Base-by-base conservation (phyloP, 179 eudicot genomes). In the Beta corolliflora region DNA sequence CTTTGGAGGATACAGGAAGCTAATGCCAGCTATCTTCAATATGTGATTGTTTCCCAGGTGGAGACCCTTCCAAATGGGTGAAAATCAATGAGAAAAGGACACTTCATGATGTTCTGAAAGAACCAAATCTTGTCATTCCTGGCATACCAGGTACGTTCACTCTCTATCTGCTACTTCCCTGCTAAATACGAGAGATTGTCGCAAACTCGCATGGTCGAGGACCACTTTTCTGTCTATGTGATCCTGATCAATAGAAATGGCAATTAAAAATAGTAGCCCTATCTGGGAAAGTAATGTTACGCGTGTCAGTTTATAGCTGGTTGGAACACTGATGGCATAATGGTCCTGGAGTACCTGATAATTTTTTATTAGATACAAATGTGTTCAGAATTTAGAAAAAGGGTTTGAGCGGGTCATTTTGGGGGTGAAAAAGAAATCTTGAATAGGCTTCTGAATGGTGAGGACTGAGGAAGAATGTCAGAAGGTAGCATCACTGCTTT, bases 71-170 rank as follows among this genome's bases (percentile, higher is more conserved):
- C 75, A 89, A 87, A 78, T 95, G 97, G 95, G 86, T 91, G 41
- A 85, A 86, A 88, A 92, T 95, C 67, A 84, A 91, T 54, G 94
- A 92, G 81, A 92, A 81, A 86, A 89, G 90, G 84, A 89, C 94
- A n/a, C 94, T 95, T 60, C 81, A 91, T 81, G 89, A 88, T 66
- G 89, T 92, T 73, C 80, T 95, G 86, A 90, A 87, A 84, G 93
- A 88, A 75, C 92, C 90, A 72, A 83, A 91, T 80, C 48, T 85
- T 63, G 69, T 92, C 65, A 89, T 93, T 52, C 93, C 95, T 65
- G 99, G 95, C 78, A 87, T 95, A 84, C 99, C 99, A 84, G 99
- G 99, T 95, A 83, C 71, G 81, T 63, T 21, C 48, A 56, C 53
- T 29, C 48, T 23, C 44, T 8, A 41, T 54, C 19, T 79, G 52